phyloP scores from a whole-genome alignment of 805 yeast genomes.

The Starmerella stellata region DNA sequence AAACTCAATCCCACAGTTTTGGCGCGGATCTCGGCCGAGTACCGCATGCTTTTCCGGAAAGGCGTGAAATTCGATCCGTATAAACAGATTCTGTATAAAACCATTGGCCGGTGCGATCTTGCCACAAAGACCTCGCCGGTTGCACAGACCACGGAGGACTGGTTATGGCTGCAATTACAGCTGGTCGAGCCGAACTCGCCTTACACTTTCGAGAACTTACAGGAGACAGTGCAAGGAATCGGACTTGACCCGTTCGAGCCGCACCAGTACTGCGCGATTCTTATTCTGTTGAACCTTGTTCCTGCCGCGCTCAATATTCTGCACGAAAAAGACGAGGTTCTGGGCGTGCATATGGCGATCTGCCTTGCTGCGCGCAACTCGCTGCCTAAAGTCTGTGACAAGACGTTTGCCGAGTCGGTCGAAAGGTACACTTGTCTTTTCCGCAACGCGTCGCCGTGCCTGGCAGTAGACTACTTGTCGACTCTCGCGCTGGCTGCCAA shows the following conservation, averaged over 20 bases:
- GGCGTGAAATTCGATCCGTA: conserved; percentile 63
- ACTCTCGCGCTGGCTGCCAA: conserved; percentile 42
- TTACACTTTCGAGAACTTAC: conserved; percentile 59
- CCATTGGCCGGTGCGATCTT: conserved; percentile 77
- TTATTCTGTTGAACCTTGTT: conserved; percentile 59
- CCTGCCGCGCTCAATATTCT: conserved; percentile 60
- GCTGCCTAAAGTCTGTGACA: conserved; percentile 28
- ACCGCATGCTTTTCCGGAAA: conserved; percentile 61
- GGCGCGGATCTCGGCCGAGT: conserved; percentile 58
- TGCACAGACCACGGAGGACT: conserved; percentile 70
- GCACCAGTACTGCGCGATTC: conserved; percentile 54
- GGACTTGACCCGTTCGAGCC: conserved; percentile 56
- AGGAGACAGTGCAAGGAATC: conserved; percentile 45
- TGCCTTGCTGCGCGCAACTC: conserved; percentile 59
- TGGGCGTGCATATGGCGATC: conserved; percentile 77
- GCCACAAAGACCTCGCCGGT: conserved; percentile 43
- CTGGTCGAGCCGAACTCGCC: conserved; percentile 41
- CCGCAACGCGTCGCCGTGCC: conserved; percentile 69
- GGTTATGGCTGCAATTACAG: conserved; percentile 87
- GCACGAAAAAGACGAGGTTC: conserved; percentile 50
- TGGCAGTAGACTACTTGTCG: conserved; percentile 77
- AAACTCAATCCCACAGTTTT: conserved; percentile 27
- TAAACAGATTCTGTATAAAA: conserved; percentile 74
- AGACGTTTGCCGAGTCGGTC: conserved; percentile 26
- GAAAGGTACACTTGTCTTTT: conserved; percentile 72